A percentile compares a stretch with the other conserved stretches of the same genome.
Conservation (phyloP, 2,329 filamentous ascomycete species). For the Penicillium sp. region DNA sequence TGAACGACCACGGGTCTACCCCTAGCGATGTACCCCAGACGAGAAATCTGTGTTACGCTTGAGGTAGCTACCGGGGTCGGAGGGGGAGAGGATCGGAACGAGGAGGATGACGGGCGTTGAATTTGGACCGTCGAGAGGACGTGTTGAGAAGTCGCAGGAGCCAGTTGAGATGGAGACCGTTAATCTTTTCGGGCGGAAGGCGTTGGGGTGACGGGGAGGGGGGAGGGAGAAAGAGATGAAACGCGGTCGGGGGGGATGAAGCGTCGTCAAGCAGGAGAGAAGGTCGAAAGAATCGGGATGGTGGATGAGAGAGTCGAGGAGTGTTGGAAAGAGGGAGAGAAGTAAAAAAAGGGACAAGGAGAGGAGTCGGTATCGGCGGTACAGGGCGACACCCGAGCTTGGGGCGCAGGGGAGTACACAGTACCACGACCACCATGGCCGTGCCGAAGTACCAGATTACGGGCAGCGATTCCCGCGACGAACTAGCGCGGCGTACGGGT, state of each 20-base stretch:
- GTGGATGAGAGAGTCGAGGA: slow-evolving; percentile 6
- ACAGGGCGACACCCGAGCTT: too few species aligned
- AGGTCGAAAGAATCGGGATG: slow-evolving; percentile 1
- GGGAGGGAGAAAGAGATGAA: slow-evolving; percentile 2
- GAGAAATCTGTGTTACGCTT: slow-evolving; percentile 38
- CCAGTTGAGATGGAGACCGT: too few species aligned
- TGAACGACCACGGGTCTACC: slow-evolving; percentile 33
- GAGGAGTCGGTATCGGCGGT: slow-evolving; percentile 19
- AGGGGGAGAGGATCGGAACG: slow-evolving; percentile 11
- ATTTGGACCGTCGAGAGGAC: slow-evolving; percentile 15
- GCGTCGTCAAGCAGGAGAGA: too few species aligned
- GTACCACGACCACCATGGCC: too few species aligned
- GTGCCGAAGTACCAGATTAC: too few species aligned
- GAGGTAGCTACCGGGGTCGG: slow-evolving; percentile 36
- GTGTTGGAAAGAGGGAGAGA: slow-evolving; percentile 5
- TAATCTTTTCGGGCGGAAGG: too few species aligned
- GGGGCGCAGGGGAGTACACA: too few species aligned
- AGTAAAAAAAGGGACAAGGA: slow-evolving; percentile 6
- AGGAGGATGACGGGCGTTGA: slow-evolving; percentile 14
- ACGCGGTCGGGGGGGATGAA: too few species aligned
- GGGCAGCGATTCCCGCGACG: too few species aligned
- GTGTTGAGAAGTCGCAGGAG: too few species aligned
- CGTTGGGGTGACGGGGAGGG: slow-evolving; percentile 8
- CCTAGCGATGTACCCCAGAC: slow-evolving; percentile 40
- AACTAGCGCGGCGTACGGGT: too few species aligned